phyloP scores from a whole-genome alignment of 192 early-diverging fungal species.

The Linnemannia exigua region DNA sequence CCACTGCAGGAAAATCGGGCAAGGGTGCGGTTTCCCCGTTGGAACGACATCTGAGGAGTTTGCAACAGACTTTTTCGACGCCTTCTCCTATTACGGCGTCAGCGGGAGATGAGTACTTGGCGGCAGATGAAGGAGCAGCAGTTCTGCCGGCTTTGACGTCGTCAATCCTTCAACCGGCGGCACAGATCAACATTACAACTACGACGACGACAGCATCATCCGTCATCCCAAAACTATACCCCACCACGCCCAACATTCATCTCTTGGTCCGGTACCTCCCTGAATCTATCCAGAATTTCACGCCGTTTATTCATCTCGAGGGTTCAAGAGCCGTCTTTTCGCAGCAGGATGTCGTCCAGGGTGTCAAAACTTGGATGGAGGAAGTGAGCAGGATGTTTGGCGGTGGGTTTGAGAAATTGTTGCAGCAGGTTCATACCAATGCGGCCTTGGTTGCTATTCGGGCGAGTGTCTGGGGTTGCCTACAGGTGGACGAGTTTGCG shows the following conservation, averaged over 20 bases:
- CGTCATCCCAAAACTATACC: constrained; percentile 61
- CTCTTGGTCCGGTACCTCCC: constrained; percentile 70
- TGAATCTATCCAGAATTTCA: constrained; percentile 66
- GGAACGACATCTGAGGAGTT: constrained; percentile 48
- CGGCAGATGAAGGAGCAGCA: neutral
- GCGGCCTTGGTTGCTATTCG: constrained; percentile 55
- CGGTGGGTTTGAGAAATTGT: constrained; percentile 30
- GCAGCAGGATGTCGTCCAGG: constrained; percentile 38
- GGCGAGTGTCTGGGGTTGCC: constrained; percentile 50
- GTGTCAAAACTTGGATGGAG: constrained; percentile 53
- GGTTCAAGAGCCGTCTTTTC: constrained; percentile 47
- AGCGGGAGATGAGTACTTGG: neutral
- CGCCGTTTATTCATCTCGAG: constrained; percentile 59
- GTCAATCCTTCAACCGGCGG: constrained; percentile 1
- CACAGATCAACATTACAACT: constrained; percentile 1
- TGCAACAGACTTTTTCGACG: constrained; percentile 56
- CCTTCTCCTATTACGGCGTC: constrained; percentile 15
- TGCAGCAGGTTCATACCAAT: constrained; percentile 46
- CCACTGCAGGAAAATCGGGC: neutral
- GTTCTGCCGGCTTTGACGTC: neutral
- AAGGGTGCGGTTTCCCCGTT: constrained; percentile 22
- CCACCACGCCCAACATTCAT: constrained; percentile 68
- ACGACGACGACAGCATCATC: neutral
- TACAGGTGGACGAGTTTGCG: constrained; percentile 56
- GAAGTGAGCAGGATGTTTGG: constrained; percentile 44